Percentiles rank a stretch among this genome's conserved stretches.
phyloP scores from a whole-genome alignment of 805 yeast genomes.

The Candida glaebosa region DNA sequence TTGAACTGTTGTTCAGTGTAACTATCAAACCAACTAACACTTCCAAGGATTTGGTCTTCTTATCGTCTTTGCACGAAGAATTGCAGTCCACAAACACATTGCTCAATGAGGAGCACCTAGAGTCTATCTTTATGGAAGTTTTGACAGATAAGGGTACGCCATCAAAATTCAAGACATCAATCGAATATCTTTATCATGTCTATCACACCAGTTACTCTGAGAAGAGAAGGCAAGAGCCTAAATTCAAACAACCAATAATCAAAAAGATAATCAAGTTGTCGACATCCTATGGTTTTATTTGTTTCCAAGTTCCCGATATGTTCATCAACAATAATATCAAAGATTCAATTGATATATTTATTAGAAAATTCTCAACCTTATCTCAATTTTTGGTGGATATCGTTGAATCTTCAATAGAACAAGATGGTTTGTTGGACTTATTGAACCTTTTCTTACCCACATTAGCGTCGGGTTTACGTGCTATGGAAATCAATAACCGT shows the following conservation, averaged over 20 bases:
- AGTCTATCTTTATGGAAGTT: conserved; percentile 51
- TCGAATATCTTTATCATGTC: conserved; percentile 44
- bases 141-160: conserved; percentile 54
- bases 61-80: conserved; percentile 25
- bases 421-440: conserved; percentile 61
- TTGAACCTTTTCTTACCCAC: conserved; percentile 50
- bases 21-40: conserved; percentile 20
- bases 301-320: conserved; percentile 69
- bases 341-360: conserved; percentile 21
- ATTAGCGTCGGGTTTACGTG: conserved; percentile 34
- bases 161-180: conserved; percentile 27
- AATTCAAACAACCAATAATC: conserved; percentile 37
- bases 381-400: conserved; percentile 52
- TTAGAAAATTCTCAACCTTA: conserved; percentile 16
- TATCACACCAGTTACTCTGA: conserved; percentile 40
- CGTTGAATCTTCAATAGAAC: conserved; percentile 57
- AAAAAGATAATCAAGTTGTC: conserved; percentile 48
- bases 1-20: conserved; percentile 35
- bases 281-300: conserved; percentile 62
- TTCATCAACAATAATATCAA: conserved; percentile 40
- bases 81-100: conserved; percentile 10
- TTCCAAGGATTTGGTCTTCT: conserved; percentile 14
- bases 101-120: conserved; percentile 36
- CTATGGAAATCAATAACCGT: conserved; percentile 46
- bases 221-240: conserved; percentile 41